Percentiles rank a stretch among this genome's conserved stretches.
phyloP scores from a whole-genome alignment of 2,329 filamentous ascomycete species.

The Penicillium thymicola region DNA sequence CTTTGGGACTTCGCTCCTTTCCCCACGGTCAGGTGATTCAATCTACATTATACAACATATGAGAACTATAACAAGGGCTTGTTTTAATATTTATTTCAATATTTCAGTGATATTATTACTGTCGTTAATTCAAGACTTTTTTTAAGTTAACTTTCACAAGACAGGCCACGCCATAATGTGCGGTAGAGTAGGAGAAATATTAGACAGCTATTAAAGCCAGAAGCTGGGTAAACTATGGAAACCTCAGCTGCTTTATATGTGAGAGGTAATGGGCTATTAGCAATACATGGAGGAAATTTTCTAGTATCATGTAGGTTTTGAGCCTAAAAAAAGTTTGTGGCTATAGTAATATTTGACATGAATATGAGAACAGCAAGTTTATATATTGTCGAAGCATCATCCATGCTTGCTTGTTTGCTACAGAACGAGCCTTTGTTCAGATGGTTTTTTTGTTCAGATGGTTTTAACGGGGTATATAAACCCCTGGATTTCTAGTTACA shows the following conservation, averaged over 20 bases:
- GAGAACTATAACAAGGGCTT: not conserved
- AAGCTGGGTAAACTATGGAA: not conserved
- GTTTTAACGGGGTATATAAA: too few relatives aligned
- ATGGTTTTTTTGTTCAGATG: too few relatives aligned
- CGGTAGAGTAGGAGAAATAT: not conserved
- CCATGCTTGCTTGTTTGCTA: too few relatives aligned
- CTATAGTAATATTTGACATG: too few relatives aligned
- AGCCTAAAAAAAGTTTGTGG: too few relatives aligned
- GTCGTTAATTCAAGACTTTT: too few relatives aligned
- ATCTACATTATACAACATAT: not conserved
- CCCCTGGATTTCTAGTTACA: too few relatives aligned
- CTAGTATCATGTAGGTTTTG: too few relatives aligned
- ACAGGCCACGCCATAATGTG: not conserved
- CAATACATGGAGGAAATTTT: not conserved
- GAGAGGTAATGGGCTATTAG: not conserved
- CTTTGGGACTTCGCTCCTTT: constrained; percentile 1
- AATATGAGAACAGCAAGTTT: not conserved
- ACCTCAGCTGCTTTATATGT: not conserved
- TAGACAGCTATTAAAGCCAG: not conserved
- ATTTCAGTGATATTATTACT: not conserved
- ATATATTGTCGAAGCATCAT: too few relatives aligned
- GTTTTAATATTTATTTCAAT: not conserved
- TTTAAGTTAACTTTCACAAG: too few relatives aligned
- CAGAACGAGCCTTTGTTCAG: too few relatives aligned
- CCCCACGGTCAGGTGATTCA: not conserved